Base-by-base conservation (phyloP, 345 rosid genomes). In the Geranium rotundifolium region DNA sequence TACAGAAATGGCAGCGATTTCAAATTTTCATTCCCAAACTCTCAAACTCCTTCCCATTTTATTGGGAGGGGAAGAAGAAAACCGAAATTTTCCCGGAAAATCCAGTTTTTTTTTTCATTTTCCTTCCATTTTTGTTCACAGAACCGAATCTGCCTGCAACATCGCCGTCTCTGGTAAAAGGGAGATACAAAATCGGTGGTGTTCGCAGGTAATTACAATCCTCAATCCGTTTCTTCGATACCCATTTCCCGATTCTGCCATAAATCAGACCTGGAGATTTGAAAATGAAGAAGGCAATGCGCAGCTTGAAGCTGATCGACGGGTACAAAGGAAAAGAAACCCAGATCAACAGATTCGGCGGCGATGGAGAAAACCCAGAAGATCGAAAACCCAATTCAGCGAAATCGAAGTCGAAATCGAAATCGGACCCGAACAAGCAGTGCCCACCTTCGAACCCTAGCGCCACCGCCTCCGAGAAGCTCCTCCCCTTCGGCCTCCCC, bases 241-340 rank as follows among this genome's bases (percentile, higher is more conserved):
- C 23, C 23, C 58, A 56, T 56, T 23, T 29, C 20, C 34, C 58
- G 60, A 65, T 31, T 37, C 54, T 61, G 17, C 46, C 20, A n/a
- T 54, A 19, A 37, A 30, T n/a, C n/a, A n/a, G n/a, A 29, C 8
- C 2, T 13, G 54, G 3, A 63, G 73, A 76, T 7, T 56, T 7
- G 18, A 60, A 61, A 82, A 90, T 88, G 96, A 95, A 87, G 76
- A 81, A 85, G 12, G 77, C 91, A 74, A 90, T 90, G 90, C 93
- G 98, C 70, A 87, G 90, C 79, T 66, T 92, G 76, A 87, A 85
- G 71, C 72, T 83, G 65, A 67, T 82, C 4, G 99, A 93, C 63
- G 90, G 95, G 37, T 93, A 90, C 75, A 92, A 89, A 75, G 85
- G 88, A 18, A 72, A 84, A 0, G 93, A 85, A 59, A 84, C 85